These are phyloP conservation scores for Uronychia binucleata DNA, from an alignment of 73 alveolate species.

Conservation along the genomic window DNA sequence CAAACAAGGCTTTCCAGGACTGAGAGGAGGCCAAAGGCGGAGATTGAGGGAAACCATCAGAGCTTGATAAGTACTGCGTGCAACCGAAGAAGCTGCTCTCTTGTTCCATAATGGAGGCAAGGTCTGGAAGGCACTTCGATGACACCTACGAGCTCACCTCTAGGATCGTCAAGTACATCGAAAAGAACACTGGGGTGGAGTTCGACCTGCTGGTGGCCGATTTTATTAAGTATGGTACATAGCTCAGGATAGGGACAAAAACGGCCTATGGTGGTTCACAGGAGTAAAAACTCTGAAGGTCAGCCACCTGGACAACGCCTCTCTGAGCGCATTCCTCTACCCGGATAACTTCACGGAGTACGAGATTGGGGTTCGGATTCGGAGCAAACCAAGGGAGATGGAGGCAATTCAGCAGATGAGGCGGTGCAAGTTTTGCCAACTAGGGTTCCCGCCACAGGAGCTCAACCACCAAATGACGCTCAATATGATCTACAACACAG, in stretches of 20 bases:
- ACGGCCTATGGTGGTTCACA: conserved; percentile 87
- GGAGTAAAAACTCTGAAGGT: conserved; percentile 72
- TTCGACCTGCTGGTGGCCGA: conserved; percentile 79
- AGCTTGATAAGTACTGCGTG: conserved; percentile 57
- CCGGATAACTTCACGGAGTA: conserved; percentile 46
- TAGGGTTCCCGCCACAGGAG: conserved; percentile 65
- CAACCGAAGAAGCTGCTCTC: conserved; percentile 58
- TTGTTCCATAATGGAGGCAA: conserved; percentile 70
- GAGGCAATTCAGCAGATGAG: conserved; percentile 28
- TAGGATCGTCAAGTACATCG: conserved; percentile 66
- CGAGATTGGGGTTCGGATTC: conserved; percentile 15
- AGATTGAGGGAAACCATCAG: not conserved
- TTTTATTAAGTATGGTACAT: conserved; percentile 49
- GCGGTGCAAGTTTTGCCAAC: conserved; percentile 73
- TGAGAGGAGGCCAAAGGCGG: not conserved
- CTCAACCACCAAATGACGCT: conserved; percentile 69
- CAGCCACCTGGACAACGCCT: conserved; percentile 41
- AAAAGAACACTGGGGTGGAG: conserved; percentile 67
- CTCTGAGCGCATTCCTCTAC: conserved; percentile 38
- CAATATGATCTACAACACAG: conserved; percentile 75
- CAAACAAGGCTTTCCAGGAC: conserved; percentile 49
- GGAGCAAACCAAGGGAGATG: conserved; percentile 59
- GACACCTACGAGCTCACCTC: conserved; percentile 70
- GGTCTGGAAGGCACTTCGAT: conserved; percentile 73
- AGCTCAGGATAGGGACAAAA: conserved; percentile 58